A percentile compares a stretch with the other conserved stretches of the same genome.
These are phyloP conservation scores for Hsuehochloa calcarea DNA, from an alignment of 176 grass and related monocot genomes.

Conservation along the genomic window DNA sequence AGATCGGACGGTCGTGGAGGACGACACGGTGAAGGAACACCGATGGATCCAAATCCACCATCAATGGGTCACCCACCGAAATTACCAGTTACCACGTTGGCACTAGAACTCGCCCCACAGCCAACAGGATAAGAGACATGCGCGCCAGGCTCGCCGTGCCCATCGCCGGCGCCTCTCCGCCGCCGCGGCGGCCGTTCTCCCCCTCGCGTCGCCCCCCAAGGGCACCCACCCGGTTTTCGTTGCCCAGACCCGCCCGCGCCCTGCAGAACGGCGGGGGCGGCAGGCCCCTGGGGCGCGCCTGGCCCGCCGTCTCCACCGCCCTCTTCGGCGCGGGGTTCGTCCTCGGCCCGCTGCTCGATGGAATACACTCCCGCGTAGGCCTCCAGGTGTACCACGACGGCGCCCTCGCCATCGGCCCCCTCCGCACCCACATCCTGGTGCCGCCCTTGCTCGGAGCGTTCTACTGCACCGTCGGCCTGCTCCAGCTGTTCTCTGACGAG, in stretches of 20 bases:
- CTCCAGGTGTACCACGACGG: constrained; percentile 62
- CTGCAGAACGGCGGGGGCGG: constrained; percentile 18
- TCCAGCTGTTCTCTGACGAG: constrained; percentile 68
- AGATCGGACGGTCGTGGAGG: not conserved
- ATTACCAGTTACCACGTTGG: not conserved
- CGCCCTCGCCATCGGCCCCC: constrained; percentile 68
- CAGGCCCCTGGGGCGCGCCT: constrained; percentile 32
- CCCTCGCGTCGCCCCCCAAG: not conserved
- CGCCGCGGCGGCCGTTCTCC: not conserved
- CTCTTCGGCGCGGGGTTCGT: constrained; percentile 74
- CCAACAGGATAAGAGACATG: constrained; percentile 36
- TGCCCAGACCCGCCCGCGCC: not conserved
- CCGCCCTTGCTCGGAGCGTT: constrained; percentile 81
- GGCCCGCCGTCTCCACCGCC: constrained; percentile 54
- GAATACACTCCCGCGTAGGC: constrained; percentile 81
- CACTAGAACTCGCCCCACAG: not conserved
- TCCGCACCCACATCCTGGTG: constrained; percentile 75
- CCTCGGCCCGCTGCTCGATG: constrained; percentile 78
- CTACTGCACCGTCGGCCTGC: constrained; percentile 66
- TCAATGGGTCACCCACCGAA: not conserved
- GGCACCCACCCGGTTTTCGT: not conserved
- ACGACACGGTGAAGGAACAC: not conserved
- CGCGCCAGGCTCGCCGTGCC: constrained; percentile 28
- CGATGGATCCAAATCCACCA: not conserved
- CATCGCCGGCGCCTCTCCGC: constrained; percentile 19